Conservation (phyloP, 768 basidiomycete species). For the Pisolithus marmoratus region DNA sequence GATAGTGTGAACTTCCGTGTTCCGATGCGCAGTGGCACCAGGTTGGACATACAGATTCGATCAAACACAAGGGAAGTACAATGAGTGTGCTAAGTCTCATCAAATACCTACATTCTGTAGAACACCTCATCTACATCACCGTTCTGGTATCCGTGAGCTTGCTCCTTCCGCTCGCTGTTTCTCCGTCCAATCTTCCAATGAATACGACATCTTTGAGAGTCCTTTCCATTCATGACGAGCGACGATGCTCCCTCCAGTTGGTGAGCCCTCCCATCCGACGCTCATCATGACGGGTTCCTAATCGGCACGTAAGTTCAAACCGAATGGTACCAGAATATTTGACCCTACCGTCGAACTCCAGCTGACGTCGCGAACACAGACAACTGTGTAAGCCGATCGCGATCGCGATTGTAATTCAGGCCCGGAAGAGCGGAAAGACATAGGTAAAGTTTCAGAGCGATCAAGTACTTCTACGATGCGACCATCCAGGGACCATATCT, state of each 20-base stretch:
- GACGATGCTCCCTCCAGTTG: constrained; percentile 61
- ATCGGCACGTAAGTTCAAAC: constrained; percentile 1
- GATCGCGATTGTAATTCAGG: constrained; percentile 36
- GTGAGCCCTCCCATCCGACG: constrained; percentile 74
- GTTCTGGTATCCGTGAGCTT: constrained; percentile 13
- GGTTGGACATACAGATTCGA: too few relatives aligned
- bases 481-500: constrained; percentile 97
- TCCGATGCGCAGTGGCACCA: too few relatives aligned
- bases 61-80: too few relatives aligned
- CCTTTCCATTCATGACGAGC: constrained; percentile 98
- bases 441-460: constrained; percentile 65
- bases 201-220: constrained; percentile 59
- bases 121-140: too few relatives aligned
- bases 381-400: constrained; percentile 26
- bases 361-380: constrained; percentile 87
- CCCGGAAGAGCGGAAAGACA: constrained; percentile 67
- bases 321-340: neutral
- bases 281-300: constrained; percentile 90
- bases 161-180: constrained; percentile 35
- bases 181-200: constrained; percentile 73
- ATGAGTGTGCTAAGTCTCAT: too few relatives aligned
- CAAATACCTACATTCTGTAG: too few relatives aligned
- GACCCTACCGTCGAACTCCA: constrained; percentile 80
- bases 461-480: constrained; percentile 78
- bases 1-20: too few relatives aligned